A percentile compares a stretch with the other conserved stretches of the same genome.
Evolutionary conservation across 2,329 filamentous ascomycete species (phyloP).

Genomic region (Stemphylium vesicarium): DNA sequence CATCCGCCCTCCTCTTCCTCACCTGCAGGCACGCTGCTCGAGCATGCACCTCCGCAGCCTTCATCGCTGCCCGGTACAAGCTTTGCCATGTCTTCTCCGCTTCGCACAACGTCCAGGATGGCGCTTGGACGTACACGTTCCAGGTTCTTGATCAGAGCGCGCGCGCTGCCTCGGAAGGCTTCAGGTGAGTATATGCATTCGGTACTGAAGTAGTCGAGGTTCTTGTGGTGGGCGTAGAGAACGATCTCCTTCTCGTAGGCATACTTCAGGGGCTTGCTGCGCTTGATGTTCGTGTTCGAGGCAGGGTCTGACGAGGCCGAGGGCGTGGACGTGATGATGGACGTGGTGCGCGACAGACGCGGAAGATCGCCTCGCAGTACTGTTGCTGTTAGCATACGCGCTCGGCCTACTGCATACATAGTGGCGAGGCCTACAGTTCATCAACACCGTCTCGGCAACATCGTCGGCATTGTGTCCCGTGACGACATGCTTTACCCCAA

Average conservation of each 20-base stretch:
- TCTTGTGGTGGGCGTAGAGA: constrained; percentile 94
- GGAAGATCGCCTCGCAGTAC: constrained; percentile 87
- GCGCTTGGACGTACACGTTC: constrained; percentile 92
- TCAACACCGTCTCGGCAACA: constrained; percentile 94
- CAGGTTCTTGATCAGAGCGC: constrained; percentile 91
- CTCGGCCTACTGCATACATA: background rate
- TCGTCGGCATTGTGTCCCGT: constrained; percentile 98
- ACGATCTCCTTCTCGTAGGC: constrained; percentile 99
- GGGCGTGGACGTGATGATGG: constrained; percentile 72
- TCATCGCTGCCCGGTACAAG: constrained; percentile 68
- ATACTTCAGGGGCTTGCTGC: constrained; percentile 96
- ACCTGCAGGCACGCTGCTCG: constrained; percentile 44
- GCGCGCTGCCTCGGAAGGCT: constrained; percentile 90
- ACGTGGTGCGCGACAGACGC: constrained; percentile 84
- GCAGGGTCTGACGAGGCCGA: constrained; percentile 62
- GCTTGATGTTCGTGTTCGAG: constrained; percentile 78
- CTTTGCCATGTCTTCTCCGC: constrained; percentile 93
- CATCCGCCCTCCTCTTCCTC: constrained; percentile 75
- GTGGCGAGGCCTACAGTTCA: constrained; percentile 67
- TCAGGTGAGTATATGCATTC: constrained; percentile 99
- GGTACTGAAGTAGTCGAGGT: constrained; percentile 96
- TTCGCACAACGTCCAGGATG: constrained; percentile 91
- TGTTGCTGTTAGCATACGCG: constrained; percentile 22
- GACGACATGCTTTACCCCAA: constrained; percentile 90
- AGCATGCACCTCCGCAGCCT: constrained; percentile 39